Evolutionary conservation across 169 alveolate genomes (phyloP).

Genomic region (Plasmodium ovale): DNA sequence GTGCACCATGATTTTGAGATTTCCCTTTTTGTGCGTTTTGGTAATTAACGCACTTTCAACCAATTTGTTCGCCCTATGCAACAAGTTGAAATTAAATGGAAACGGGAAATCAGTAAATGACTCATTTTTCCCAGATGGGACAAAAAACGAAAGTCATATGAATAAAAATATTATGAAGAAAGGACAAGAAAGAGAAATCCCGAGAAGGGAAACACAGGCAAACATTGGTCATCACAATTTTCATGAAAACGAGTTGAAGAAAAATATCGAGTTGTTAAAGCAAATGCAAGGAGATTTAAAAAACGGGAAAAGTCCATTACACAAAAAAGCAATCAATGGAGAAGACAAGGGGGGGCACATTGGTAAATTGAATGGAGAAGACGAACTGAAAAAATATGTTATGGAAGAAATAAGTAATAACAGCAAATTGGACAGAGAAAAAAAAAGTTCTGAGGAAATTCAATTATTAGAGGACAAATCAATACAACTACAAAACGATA

Average conservation of each 20-base stretch:
- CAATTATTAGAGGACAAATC: constrained; percentile 38
- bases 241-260: not conserved
- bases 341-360: not conserved
- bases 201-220: not conserved
- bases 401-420: constrained; percentile 23
- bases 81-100: constrained; percentile 10
- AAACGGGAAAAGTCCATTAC: not conserved
- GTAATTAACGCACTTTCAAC: constrained; percentile 10
- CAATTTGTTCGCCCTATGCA: not conserved
- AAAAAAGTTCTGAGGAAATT: constrained; percentile 54
- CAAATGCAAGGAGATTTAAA: constrained; percentile 16
- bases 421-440: constrained; percentile 13
- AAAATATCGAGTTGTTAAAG: constrained; percentile 19
- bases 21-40: constrained; percentile 20
- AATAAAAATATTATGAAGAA: not conserved
- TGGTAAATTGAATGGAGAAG: not conserved
- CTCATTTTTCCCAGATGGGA: not conserved
- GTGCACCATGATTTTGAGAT: constrained; percentile 19
- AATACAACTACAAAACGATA: constrained; percentile 34
- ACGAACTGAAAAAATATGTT: not conserved
- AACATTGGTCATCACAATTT: constrained; percentile 20
- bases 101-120: constrained; percentile 18
- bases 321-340: not conserved
- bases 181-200: not conserved
- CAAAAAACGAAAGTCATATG: not conserved